A percentile compares a stretch with the other conserved stretches of the same genome.
Evolutionary conservation across 2,329 filamentous ascomycete genomes (phyloP).

Genomic region (Davidsoniella neocaledoniae): DNA sequence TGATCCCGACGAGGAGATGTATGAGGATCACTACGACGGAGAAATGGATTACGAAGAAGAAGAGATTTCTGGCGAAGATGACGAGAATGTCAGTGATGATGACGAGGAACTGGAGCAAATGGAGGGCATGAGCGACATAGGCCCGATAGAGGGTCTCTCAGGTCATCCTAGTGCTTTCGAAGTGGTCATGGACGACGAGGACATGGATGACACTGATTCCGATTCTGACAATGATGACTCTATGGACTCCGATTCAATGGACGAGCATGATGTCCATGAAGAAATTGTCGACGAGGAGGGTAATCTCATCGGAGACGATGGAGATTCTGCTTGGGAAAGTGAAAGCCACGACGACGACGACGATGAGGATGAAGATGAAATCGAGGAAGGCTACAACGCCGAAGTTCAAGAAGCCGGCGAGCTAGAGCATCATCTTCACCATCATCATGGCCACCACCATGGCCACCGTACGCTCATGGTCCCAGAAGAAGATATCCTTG

Average conservation of each 20-base stretch:
- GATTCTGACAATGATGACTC: slow-evolving; percentile 40
- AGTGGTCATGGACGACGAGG: slow-evolving; percentile 63
- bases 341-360: slow-evolving; percentile 41
- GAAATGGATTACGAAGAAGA: slow-evolving; percentile 85
- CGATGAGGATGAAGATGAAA: slow-evolving; percentile 36
- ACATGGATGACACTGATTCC: slow-evolving; percentile 48
- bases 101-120: slow-evolving; percentile 43
- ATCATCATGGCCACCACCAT: slow-evolving; percentile 9
- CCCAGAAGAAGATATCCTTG: slow-evolving; percentile 26
- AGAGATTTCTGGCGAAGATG: slow-evolving; percentile 60
- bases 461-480: slow-evolving; percentile 21
- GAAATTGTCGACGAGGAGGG: slow-evolving; percentile 48
- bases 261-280: slow-evolving; percentile 28
- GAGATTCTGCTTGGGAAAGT: slow-evolving; percentile 44
- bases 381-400: slow-evolving; percentile 33
- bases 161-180: slow-evolving; percentile 47
- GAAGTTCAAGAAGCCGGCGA: slow-evolving; percentile 31
- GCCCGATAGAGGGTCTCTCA: slow-evolving; percentile 61
- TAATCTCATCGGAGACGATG: slow-evolving; percentile 41
- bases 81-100: slow-evolving; percentile 78
- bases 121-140: slow-evolving; percentile 51
- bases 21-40: slow-evolving; percentile 78
- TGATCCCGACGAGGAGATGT: slow-evolving; percentile 75
- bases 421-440: slow-evolving; percentile 5
- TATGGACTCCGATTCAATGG: slow-evolving; percentile 32